Evolutionary conservation across 192 early-diverging fungal species (phyloP).

Genomic region (Backusella luteola): DNA sequence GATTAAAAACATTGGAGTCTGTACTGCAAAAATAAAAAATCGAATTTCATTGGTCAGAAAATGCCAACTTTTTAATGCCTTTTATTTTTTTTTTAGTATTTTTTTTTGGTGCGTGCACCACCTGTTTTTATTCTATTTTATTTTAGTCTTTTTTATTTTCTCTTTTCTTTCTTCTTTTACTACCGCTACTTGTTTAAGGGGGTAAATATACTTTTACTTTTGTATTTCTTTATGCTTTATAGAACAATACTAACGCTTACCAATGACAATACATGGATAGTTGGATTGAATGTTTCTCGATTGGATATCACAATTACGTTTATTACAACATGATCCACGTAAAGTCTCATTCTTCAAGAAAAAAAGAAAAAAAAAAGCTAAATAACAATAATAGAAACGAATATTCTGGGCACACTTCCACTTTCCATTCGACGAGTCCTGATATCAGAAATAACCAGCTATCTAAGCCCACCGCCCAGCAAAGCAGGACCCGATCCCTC

Average conservation of each 20-base stretch:
- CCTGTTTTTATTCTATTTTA: not conserved
- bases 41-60: not conserved
- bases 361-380: not conserved
- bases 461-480: constrained; percentile 32
- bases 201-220: not conserved
- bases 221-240: not conserved
- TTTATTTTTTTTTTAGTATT: not conserved
- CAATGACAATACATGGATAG: not conserved
- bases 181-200: not conserved
- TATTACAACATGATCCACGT: constrained; percentile 74
- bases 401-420: constrained; percentile 69
- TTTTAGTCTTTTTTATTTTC: not conserved
- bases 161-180: not conserved
- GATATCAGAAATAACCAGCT: constrained; percentile 65
- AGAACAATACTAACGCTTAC: not conserved
- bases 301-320: constrained; percentile 65
- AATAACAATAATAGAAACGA: constrained; percentile 53
- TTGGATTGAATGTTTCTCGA: constrained; percentile 66
- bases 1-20: not conserved
- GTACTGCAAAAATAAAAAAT: not conserved
- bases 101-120: not conserved
- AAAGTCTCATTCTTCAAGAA: constrained; percentile 6
- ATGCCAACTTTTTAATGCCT: not conserved
- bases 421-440: constrained; percentile 59
- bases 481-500: constrained; percentile 49